A percentile compares a stretch with the other conserved stretches of the same genome.
phyloP scores from a whole-genome alignment of 2,329 filamentous ascomycete genomes.

The Colletotrichum sp. region DNA sequence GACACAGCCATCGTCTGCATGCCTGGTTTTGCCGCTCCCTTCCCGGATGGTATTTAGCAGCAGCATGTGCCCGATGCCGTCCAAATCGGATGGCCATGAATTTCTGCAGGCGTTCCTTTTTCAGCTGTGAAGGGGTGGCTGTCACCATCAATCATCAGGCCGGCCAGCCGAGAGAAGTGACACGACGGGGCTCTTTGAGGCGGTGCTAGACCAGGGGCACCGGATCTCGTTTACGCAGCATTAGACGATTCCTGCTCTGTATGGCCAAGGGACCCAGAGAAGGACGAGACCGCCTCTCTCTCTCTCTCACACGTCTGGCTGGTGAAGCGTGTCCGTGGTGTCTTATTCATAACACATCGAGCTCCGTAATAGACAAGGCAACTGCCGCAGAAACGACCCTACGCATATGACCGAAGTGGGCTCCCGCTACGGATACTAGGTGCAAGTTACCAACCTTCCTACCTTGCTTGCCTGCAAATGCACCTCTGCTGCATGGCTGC shows the following conservation, averaged over 20 bases:
- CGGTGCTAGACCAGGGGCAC: not conserved
- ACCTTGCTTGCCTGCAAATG: not conserved
- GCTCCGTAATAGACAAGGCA: not conserved
- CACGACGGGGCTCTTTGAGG: not conserved
- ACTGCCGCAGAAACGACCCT: not conserved
- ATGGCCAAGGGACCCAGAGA: not conserved
- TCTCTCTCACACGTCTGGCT: not conserved
- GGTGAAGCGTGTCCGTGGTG: not conserved
- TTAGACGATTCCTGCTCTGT: not conserved
- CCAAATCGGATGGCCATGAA: constrained; percentile 3
- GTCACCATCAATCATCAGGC: not conserved
- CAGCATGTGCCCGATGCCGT: not conserved
- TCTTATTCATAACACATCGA: not conserved
- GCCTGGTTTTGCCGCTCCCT: not conserved
- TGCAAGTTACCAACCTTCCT: not conserved
- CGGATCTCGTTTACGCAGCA: not conserved
- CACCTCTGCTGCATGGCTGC: not conserved
- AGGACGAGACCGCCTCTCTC: not conserved
- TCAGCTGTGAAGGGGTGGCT: constrained; percentile 13
- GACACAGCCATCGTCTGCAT: not conserved
- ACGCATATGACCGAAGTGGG: constrained; percentile 8
- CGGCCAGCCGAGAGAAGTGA: not conserved
- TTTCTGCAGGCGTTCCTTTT: not conserved
- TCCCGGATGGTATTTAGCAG: not conserved
- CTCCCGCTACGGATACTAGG: not conserved